Conservation (phyloP, 1,284 basidiomycete genomes). For the Amylostereum areolatum region DNA sequence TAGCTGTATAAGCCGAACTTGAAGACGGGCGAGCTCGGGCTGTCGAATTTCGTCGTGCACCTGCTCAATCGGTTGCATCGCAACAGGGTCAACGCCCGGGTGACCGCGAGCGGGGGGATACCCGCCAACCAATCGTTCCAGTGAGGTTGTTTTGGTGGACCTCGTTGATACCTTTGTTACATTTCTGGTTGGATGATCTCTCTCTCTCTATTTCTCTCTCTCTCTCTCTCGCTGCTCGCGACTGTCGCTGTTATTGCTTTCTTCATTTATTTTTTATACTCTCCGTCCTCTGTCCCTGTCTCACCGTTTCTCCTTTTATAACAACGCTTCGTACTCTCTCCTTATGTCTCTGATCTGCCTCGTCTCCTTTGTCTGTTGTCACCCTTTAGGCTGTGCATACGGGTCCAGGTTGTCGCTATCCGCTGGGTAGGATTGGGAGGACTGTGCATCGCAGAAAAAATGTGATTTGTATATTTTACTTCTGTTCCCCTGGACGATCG, state of each 20-base stretch:
- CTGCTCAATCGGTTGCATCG: conserved; percentile 73
- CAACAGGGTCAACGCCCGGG: conserved; percentile 43
- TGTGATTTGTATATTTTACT: too few relatives aligned
- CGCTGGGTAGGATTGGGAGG: too few relatives aligned
- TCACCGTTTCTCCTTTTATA: too few relatives aligned
- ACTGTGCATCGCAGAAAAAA: too few relatives aligned
- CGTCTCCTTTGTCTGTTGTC: too few relatives aligned
- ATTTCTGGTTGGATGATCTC: conserved; percentile 10
- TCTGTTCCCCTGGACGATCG: too few relatives aligned
- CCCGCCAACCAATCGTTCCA: too few relatives aligned
- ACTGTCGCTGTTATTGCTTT: background rate
- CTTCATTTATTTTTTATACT: background rate
- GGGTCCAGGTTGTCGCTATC: too few relatives aligned
- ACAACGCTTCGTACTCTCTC: too few relatives aligned
- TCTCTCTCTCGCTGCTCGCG: background rate
- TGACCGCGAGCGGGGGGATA: too few relatives aligned
- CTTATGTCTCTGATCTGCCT: too few relatives aligned
- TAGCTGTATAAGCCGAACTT: conserved; percentile 77
- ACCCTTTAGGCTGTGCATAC: too few relatives aligned
- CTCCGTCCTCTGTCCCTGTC: background rate
- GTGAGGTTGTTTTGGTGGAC: background rate
- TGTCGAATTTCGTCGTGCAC: conserved; percentile 93
- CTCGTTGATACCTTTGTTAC: background rate
- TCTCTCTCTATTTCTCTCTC: conserved; percentile 11
- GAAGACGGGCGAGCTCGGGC: conserved; percentile 66